Percentiles rank a stretch among this genome's conserved stretches.
These are phyloP conservation scores for Erysimum cheiri DNA, from an alignment of 441 rosid species.

Conservation along the genomic window DNA sequence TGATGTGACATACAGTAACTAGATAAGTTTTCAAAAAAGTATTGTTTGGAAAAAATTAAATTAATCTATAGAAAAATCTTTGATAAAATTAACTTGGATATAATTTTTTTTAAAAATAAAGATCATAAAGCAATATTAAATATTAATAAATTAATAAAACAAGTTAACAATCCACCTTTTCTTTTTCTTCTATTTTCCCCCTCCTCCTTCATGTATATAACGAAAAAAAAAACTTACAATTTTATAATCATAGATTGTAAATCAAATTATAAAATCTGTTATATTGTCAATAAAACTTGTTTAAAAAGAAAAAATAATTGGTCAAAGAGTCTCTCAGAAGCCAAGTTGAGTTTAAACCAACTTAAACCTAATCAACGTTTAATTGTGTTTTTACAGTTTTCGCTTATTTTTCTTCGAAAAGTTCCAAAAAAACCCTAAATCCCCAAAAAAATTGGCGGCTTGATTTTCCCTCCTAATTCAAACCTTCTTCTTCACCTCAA, in stretches of 20 bases:
- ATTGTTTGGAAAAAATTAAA: background rate
- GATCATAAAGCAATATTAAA: background rate
- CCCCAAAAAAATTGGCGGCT: conserved; percentile 50
- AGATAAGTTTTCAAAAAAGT: background rate
- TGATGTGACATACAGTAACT: background rate
- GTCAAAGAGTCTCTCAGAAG: background rate
- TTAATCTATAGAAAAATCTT: no score
- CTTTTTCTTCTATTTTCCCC: background rate
- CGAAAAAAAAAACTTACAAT: background rate
- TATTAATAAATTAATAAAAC: background rate
- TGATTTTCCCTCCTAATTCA: conserved; percentile 62
- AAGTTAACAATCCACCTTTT: background rate
- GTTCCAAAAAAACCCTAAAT: conserved; percentile 24
- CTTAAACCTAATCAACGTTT: background rate
- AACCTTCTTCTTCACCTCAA: conserved; percentile 29
- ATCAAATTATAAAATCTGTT: background rate
- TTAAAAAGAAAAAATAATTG: background rate
- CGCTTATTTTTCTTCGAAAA: background rate
- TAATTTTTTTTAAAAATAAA: no score
- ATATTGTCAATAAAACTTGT: background rate
- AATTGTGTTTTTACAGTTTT: conserved; percentile 2
- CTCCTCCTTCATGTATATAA: background rate
- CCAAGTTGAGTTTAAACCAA: background rate
- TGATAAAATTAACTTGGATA: no score
- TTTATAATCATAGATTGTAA: background rate